phyloP scores from a whole-genome alignment of 2,329 filamentous ascomycete genomes.

The Colletotrichum echinochloae region DNA sequence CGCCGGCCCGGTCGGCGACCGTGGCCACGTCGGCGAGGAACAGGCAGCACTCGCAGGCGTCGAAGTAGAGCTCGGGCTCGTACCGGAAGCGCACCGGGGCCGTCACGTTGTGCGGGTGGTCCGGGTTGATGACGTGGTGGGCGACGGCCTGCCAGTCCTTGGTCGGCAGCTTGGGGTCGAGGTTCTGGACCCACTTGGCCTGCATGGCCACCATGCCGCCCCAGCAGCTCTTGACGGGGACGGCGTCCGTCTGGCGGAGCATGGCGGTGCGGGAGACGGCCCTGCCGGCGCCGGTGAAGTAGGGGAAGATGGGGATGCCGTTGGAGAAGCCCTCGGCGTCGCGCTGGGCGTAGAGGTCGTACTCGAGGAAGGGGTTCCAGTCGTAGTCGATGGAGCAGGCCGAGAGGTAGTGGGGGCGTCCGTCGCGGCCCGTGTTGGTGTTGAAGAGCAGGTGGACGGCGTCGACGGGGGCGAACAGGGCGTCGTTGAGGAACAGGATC shows the following conservation, averaged over 20 bases:
- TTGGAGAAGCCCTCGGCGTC: constrained; percentile 73
- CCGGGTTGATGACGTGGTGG: constrained; percentile 50
- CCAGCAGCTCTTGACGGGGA: constrained; percentile 81
- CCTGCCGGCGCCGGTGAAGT: constrained; percentile 67
- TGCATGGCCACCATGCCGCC: constrained; percentile 80
- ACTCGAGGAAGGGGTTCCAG: constrained; percentile 74
- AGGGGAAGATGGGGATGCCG: constrained; percentile 76
- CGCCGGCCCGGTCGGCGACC: constrained; percentile 48
- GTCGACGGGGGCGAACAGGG: constrained; percentile 64
- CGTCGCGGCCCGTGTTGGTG: constrained; percentile 65
- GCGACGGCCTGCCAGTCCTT: constrained; percentile 47
- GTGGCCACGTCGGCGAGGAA: constrained; percentile 61
- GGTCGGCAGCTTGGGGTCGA: constrained; percentile 47
- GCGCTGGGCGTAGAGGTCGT: constrained; percentile 79
- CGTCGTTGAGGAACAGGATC: constrained; percentile 76
- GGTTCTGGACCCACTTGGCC: constrained; percentile 67
- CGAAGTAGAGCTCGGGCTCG: constrained; percentile 69
- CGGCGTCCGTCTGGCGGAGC: constrained; percentile 69
- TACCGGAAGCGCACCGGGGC: constrained; percentile 53
- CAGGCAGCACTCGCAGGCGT: constrained; percentile 74
- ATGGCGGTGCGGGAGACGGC: constrained; percentile 72
- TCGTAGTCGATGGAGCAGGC: constrained; percentile 78
- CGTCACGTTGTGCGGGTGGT: constrained; percentile 45
- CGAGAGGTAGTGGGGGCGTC: constrained; percentile 70
- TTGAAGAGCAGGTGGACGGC: constrained; percentile 71